A percentile compares a stretch with the other conserved stretches of the same genome.
Conservation (phyloP, 768 basidiomycete genomes). For the Lyophyllum semitale region DNA sequence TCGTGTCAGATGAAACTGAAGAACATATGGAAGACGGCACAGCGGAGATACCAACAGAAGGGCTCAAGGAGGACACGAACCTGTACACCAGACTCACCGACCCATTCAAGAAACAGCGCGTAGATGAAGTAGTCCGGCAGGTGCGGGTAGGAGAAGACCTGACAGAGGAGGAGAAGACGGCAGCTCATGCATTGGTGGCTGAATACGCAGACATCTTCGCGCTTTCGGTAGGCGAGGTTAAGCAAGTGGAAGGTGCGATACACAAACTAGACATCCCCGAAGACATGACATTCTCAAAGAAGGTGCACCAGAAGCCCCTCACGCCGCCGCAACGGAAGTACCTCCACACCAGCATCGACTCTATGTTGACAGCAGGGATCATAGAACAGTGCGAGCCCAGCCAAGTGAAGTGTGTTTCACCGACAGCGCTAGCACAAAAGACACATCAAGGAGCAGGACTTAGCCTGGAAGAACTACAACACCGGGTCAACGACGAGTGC, state of each 20-base stretch:
- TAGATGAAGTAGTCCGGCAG: conserved; percentile 18
- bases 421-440: conserved; percentile 37
- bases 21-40: neutral
- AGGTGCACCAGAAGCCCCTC: conserved; percentile 30
- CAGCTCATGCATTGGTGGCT: conserved; percentile 21
- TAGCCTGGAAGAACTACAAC: conserved; percentile 32
- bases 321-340: conserved; percentile 32
- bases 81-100: conserved; percentile 22
- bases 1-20: neutral
- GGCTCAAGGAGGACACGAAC: neutral
- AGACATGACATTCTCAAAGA: conserved; percentile 28
- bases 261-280: conserved; percentile 34
- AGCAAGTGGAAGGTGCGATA: conserved; percentile 26
- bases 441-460: conserved; percentile 30
- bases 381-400: conserved; percentile 26
- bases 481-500: conserved; percentile 35
- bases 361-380: conserved; percentile 34
- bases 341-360: conserved; percentile 30
- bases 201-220: conserved; percentile 42
- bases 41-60: neutral
- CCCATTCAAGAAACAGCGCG: conserved; percentile 24
- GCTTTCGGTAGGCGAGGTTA: conserved; percentile 38
- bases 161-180: conserved; percentile 16
- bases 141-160: conserved; percentile 32
- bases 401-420: conserved; percentile 35